Evolutionary conservation across 768 basidiomycete species (phyloP).

Genomic region (Lactarius vividus): DNA sequence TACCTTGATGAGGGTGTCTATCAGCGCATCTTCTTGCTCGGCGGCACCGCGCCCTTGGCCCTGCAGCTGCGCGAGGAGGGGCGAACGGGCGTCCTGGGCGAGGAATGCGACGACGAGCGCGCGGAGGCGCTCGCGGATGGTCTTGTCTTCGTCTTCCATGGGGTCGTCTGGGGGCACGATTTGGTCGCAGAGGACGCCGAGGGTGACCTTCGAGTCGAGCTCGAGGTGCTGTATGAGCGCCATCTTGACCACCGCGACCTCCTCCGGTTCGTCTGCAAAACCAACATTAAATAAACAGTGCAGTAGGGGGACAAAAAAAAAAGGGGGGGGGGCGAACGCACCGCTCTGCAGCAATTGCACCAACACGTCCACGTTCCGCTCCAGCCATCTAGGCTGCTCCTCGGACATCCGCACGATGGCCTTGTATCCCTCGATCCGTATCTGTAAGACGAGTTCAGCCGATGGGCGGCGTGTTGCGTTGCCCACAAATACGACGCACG

Average conservation of each 20-base stretch:
- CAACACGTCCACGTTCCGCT: constrained; percentile 70
- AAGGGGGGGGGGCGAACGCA: too few species aligned
- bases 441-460: constrained; percentile 39
- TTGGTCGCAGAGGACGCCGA: constrained; percentile 70
- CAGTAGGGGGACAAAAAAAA: too few species aligned
- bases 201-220: constrained; percentile 56
- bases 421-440: constrained; percentile 65
- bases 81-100: constrained; percentile 47
- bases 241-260: constrained; percentile 58
- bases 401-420: constrained; percentile 53
- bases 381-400: constrained; percentile 56
- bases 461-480: not conserved
- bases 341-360: constrained; percentile 75
- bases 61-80: constrained; percentile 46
- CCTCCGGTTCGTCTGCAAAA: constrained; percentile 54
- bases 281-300: too few species aligned
- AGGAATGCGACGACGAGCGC: constrained; percentile 60
- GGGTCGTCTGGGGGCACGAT: constrained; percentile 49
- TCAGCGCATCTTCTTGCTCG: constrained; percentile 47
- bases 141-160: constrained; percentile 56
- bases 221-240: constrained; percentile 62
- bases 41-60: constrained; percentile 42
- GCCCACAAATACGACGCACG: constrained; percentile 38
- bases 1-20: constrained; percentile 51
- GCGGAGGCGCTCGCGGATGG: constrained; percentile 54